Base-by-base conservation (phyloP, 148 eudicot species). In the Pouteria glomerata region DNA sequence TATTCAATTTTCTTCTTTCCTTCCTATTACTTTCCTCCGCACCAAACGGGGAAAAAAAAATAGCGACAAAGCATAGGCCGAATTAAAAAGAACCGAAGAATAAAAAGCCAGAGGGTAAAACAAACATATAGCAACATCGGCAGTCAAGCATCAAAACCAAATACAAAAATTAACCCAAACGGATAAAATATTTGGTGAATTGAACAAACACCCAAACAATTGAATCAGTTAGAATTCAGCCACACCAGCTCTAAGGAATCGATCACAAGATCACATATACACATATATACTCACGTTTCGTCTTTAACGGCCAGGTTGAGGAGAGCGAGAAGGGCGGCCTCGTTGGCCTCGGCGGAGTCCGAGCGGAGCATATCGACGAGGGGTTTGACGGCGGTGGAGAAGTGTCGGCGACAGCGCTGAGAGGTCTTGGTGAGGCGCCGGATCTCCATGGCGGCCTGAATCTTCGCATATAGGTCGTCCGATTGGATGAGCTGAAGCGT, bases 221-320 rank as follows among this genome's bases (percentile, higher is more conserved):
- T 37, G 47, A 53, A 24, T 48, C 16, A 55, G n/a, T n/a, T 30
- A 51, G 44, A 50, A 27, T 30, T 30, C 71, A 33, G 26, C 29
- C 70, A 16, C 42, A 44, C 12, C 52, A 73, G 31, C 19, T 61
- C 39, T 35, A 6, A 60, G 16, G n/a, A 15, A 18, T 16, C 45
- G 61, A 18, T 27, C 24, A 47, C 61, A 50, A 21, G 10, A 21
- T 21, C 2, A n/a, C 13, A 12, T 0, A 62, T n/a, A n/a, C n/a
- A n/a, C n/a, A n/a, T 39, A 47, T 56, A 3, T 8, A 73, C 86
- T 61, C 69, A 94, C 98, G 74, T 78, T 83, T 94, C 97, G 60
- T 96, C 96, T 76, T 96, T 92, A 62, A 96, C 99, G 67, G 99
- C 97, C 63, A 96, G 96, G 64, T 96, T 96, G 60, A 96, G 96